Conservation (phyloP, 805 yeast species). For the Ogataea populi-albae region DNA sequence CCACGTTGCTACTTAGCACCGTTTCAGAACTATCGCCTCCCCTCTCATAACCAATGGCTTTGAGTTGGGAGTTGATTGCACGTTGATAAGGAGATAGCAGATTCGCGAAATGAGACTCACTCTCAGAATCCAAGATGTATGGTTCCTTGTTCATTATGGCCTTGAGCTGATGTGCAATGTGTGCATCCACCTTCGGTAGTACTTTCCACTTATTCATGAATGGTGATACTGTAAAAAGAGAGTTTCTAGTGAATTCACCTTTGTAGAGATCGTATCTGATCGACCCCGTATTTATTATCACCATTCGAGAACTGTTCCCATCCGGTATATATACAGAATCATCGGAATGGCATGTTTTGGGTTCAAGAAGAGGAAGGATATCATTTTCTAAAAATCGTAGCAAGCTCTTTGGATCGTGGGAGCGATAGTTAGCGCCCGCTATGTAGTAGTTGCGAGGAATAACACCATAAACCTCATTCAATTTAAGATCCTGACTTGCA, state of each 20-base stretch:
- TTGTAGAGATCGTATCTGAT: constrained; percentile 80
- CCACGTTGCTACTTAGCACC: not conserved
- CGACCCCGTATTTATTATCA: constrained; percentile 83
- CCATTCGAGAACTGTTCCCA: constrained; percentile 42
- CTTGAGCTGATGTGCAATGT: constrained; percentile 53
- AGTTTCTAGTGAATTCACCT: constrained; percentile 79
- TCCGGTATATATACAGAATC: constrained; percentile 19
- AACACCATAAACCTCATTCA: constrained; percentile 58
- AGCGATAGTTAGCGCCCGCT: constrained; percentile 57
- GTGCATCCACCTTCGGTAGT: constrained; percentile 54
- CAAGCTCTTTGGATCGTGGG: constrained; percentile 51
- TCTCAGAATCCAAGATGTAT: constrained; percentile 29
- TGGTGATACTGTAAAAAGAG: constrained; percentile 82
- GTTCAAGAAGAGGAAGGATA: constrained; percentile 40
- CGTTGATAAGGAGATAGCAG: constrained; percentile 27
- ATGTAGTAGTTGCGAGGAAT: constrained; percentile 68
- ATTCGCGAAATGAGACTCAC: constrained; percentile 5
- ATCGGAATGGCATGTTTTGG: constrained; percentile 21
- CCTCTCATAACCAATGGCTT: not conserved
- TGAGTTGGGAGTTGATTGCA: constrained; percentile 14
- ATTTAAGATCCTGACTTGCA: constrained; percentile 43
- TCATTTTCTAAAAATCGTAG: constrained; percentile 55
- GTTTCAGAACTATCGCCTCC: constrained; percentile 1
- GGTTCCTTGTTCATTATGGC: constrained; percentile 54
- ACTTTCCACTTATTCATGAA: constrained; percentile 78